Evolutionary conservation across 2,329 filamentous ascomycete genomes (phyloP), one percentile per base, ranked within the genome.

Genomic region (Fusarium pilosicola): DNA sequence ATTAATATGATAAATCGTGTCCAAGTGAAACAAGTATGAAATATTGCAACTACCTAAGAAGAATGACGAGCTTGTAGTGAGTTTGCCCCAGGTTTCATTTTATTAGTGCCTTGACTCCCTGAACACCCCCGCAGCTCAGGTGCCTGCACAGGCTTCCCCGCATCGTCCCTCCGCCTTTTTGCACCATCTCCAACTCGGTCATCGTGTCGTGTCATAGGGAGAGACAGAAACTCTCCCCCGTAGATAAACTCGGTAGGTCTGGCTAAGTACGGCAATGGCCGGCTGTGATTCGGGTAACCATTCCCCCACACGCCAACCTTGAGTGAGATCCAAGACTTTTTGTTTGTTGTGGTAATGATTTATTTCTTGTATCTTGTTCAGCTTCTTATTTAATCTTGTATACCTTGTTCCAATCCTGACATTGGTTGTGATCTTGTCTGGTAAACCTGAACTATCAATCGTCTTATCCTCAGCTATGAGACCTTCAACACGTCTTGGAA

Each of bases 211-310:
- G 56, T 61, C 54, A 61, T 61, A 18, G 63, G 38, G 45, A 10
- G 34, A 51, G 30, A 45, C 30, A 12, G 41, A 51, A 24, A 39
- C 30, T 64, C 22, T n/a, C 39, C 20, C 32, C 45, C 22, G 30
- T 58, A 44, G 56, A 38, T 30, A 30, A 49, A 67, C 59, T 68
- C 69, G 73, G 70, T 60, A 65, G 65, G 57, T 60, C 66, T 77
- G 79, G 79, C 75, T 80, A 78, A 72, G 77, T 73, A 72, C 81
- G 81, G 81, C 80, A 82, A 82, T 81, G 79, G 76, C 74, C 81
- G 81, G 81, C 80, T 82, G 73, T 75, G 73, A 74, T 74, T 76
- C 74, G 65, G 71, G 71, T 77, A 78, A 78, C 72, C 61, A 64
- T 62, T 56, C 72, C 65, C 67, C 68, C 71, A 67, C 73, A 71